Percentiles rank a stretch among this genome's conserved stretches.
These are phyloP conservation scores for Porphyra umbilicalis DNA, from an alignment of 31 red algal species.

Conservation along the genomic window DNA sequence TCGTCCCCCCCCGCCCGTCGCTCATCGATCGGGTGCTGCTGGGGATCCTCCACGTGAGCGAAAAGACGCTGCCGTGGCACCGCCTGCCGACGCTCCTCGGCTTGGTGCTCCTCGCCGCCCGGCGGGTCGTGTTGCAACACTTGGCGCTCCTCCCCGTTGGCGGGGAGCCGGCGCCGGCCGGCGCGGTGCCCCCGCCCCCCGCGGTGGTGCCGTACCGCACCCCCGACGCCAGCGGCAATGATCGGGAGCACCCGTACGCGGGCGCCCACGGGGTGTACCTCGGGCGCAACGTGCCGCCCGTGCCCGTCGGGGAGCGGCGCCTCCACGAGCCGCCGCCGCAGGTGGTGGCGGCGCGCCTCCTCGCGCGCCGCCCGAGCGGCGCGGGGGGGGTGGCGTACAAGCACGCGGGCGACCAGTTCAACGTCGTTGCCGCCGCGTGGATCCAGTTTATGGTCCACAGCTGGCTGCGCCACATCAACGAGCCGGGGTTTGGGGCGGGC, in stretches of 20 bases:
- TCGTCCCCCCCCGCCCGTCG: background rate
- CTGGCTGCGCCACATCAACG: background rate
- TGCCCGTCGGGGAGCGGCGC: background rate
- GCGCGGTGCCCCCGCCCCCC: background rate
- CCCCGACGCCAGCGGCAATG: slow-evolving; percentile 13
- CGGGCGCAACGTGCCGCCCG: slow-evolving; percentile 18
- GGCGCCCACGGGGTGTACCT: slow-evolving; percentile 15
- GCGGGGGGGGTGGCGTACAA: background rate
- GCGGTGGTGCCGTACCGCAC: slow-evolving; percentile 6
- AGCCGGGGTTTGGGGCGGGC: background rate
- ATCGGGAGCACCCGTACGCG: background rate
- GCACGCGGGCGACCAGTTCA: slow-evolving; percentile 34
- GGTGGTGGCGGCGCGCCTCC: background rate
- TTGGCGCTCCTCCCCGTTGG: background rate
- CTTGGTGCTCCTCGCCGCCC: background rate
- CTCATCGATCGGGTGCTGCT: background rate
- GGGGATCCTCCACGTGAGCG: background rate
- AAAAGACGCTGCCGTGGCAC: background rate
- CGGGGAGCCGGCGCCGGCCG: background rate
- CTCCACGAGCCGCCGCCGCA: background rate
- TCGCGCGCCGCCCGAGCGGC: background rate
- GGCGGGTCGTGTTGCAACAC: background rate
- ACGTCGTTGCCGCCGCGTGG: slow-evolving; percentile 30
- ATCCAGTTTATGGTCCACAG: slow-evolving; percentile 25
- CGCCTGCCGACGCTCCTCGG: background rate